A percentile compares a stretch with the other conserved stretches of the same genome.
phyloP scores from a whole-genome alignment of 2,329 filamentous ascomycete species.

The Podosphaera aphanis region DNA sequence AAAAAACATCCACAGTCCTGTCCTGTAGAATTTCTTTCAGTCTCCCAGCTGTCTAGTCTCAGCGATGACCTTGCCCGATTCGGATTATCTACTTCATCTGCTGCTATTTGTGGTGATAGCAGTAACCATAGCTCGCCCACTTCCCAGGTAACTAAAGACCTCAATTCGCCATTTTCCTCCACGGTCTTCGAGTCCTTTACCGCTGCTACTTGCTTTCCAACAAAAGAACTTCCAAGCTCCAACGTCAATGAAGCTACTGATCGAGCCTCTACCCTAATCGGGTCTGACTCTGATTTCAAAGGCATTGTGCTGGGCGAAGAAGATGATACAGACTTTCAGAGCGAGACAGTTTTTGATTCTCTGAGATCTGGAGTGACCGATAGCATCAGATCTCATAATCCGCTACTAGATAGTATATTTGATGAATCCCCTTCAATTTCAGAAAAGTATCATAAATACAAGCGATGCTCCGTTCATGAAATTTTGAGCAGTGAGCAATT shows the following conservation, averaged over 20 bases:
- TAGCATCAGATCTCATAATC: constrained; percentile 41
- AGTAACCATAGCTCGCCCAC: constrained; percentile 11
- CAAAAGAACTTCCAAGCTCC: no score
- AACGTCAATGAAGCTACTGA: constrained; percentile 11
- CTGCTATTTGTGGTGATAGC: constrained; percentile 3
- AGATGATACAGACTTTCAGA: constrained; percentile 56
- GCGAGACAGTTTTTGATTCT: constrained; percentile 57
- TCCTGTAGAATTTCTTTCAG: background rate
- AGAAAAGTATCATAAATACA: constrained; percentile 19
- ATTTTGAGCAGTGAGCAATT: constrained; percentile 18
- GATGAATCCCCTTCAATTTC: constrained; percentile 50
- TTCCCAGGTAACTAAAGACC: constrained; percentile 9
- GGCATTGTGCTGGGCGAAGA: constrained; percentile 47
- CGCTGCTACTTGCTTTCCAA: no score
- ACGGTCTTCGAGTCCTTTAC: no score
- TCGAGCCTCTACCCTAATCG: constrained; percentile 36
- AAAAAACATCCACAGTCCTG: constrained; percentile 4
- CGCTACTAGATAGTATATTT: constrained; percentile 57
- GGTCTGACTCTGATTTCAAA: constrained; percentile 44
- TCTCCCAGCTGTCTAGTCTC: constrained; percentile 29
- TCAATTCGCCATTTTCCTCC: no score
- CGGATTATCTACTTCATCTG: constrained; percentile 18
- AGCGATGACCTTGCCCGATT: constrained; percentile 28
- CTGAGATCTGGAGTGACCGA: constrained; percentile 46
- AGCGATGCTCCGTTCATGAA: constrained; percentile 15